phyloP scores from a whole-genome alignment of 176 grass and related monocot genomes.

The Carex pumila region DNA sequence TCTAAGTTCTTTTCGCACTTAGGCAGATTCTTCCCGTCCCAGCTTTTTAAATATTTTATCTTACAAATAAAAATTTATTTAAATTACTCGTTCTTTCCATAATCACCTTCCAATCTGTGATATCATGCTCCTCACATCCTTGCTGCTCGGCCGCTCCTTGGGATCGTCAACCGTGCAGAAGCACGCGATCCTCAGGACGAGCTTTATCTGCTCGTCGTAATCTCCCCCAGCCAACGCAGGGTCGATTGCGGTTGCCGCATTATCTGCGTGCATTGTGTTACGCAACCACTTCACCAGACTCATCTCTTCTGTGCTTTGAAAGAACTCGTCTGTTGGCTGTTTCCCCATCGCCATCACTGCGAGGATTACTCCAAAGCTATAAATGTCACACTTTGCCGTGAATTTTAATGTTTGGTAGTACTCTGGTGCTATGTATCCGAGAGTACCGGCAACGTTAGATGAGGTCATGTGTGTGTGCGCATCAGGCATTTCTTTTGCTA shows the following conservation, averaged over 20 bases:
- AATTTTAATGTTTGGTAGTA: conserved; percentile 70
- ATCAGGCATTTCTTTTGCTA: conserved; percentile 62
- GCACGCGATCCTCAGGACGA: conserved; percentile 53
- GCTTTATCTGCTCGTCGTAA: conserved; percentile 59
- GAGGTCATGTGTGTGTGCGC: conserved; percentile 35
- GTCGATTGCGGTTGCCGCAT: conserved; percentile 38
- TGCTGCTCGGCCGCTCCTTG: conserved; percentile 48
- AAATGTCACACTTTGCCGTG: conserved; percentile 78
- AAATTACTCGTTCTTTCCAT: not conserved
- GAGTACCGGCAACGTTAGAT: conserved; percentile 55
- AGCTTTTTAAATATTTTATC: not conserved
- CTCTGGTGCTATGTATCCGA: conserved; percentile 90
- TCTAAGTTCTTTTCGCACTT: not conserved
- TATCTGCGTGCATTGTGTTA: conserved; percentile 14
- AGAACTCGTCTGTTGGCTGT: conserved; percentile 62
- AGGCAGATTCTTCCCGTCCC: not conserved
- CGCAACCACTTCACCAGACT: conserved; percentile 57
- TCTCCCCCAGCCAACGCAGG: conserved; percentile 26
- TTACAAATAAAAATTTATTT: not conserved
- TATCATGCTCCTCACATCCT: conserved; percentile 59
- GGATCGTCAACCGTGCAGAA: conserved; percentile 65
- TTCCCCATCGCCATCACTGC: conserved; percentile 69
- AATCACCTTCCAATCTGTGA: conserved; percentile 43
- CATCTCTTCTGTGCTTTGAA: conserved; percentile 51
- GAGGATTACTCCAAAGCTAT: conserved; percentile 86